Conservation (phyloP, 2,329 filamentous ascomycete genomes). For the Hysterium pulicare region DNA sequence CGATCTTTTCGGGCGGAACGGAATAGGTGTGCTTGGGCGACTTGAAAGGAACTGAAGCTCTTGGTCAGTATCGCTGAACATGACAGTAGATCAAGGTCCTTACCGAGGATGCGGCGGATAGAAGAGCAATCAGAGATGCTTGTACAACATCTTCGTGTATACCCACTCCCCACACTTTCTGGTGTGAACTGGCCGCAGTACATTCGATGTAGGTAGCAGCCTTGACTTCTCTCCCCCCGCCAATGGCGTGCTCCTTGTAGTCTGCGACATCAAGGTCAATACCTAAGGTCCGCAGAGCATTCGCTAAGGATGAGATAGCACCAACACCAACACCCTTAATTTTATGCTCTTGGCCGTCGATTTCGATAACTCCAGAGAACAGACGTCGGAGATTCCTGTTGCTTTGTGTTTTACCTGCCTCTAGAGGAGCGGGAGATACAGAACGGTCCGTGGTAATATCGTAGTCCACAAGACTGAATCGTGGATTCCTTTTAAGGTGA, state of each 20-base stretch:
- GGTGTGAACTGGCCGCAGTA: slow-evolving; percentile 61
- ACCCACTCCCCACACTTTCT: slow-evolving; percentile 85
- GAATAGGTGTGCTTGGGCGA: slow-evolving; percentile 64
- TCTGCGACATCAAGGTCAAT: slow-evolving; percentile 88
- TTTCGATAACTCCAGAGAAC: slow-evolving; percentile 79
- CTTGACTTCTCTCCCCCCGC: slow-evolving; percentile 75
- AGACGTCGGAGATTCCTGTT: slow-evolving; percentile 75
- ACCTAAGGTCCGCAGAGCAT: slow-evolving; percentile 73
- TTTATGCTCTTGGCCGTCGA: slow-evolving; percentile 75
- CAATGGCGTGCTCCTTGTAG: slow-evolving; percentile 95
- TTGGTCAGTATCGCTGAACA: slow-evolving; percentile 2
- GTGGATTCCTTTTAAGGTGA: slow-evolving; percentile 76
- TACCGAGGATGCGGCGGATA: slow-evolving; percentile 83
- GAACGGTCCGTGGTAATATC: slow-evolving; percentile 83
- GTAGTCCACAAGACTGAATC: slow-evolving; percentile 88
- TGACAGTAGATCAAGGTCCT: slow-evolving; percentile 40
- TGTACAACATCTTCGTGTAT: slow-evolving; percentile 92
- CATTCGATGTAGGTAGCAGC: slow-evolving; percentile 96
- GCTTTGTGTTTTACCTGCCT: slow-evolving; percentile 67
- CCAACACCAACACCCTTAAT: slow-evolving; percentile 83
- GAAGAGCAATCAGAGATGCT: slow-evolving; percentile 78
- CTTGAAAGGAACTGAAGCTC: slow-evolving; percentile 71
- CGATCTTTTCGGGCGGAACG: slow-evolving; percentile 57
- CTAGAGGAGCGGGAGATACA: slow-evolving; percentile 65
- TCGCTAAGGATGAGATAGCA: slow-evolving; percentile 82